Evolutionary conservation across 495 filamentous ascomycete species (phyloP).

Genomic region (Podospora pseudoanserina): DNA sequence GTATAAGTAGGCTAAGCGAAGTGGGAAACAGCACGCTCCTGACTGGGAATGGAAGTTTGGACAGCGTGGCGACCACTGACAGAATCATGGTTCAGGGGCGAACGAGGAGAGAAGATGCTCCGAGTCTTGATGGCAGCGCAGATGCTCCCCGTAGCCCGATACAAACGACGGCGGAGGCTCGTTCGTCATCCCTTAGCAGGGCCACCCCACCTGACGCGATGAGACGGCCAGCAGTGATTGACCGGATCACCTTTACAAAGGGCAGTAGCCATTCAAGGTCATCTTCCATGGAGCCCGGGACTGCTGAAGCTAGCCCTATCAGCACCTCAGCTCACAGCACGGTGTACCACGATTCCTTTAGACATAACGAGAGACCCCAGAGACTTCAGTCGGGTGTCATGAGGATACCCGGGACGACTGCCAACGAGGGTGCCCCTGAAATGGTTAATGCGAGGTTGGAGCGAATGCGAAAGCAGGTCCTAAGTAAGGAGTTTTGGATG

Average conservation of each 20-base stretch:
- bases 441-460: conserved; percentile 59
- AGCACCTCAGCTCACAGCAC: conserved; percentile 54
- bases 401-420: conserved; percentile 52
- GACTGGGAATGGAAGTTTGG: conserved; percentile 36
- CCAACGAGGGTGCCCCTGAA: conserved; percentile 54
- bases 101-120: conserved; percentile 37
- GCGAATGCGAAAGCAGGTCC: conserved; percentile 73
- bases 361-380: conserved; percentile 41
- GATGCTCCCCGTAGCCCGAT: conserved; percentile 43
- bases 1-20: conserved; percentile 37
- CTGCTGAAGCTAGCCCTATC: conserved; percentile 49
- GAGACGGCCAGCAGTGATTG: conserved; percentile 45
- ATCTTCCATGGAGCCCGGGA: conserved; percentile 59
- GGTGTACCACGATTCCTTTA: conserved; percentile 50
- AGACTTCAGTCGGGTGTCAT: conserved; percentile 42
- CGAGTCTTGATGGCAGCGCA: conserved; percentile 39
- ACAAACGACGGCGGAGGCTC: conserved; percentile 34
- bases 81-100: conserved; percentile 33
- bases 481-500: conserved; percentile 99
- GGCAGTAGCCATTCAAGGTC: conserved; percentile 52
- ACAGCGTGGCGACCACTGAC: conserved; percentile 34
- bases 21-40: conserved; percentile 20
- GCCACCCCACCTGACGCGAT: conserved; percentile 26
- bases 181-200: conserved; percentile 28
- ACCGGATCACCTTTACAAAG: conserved; percentile 53